These are phyloP conservation scores for Phytopythium sindhum DNA, from an alignment of 352 stramenopile genomes.

Conservation along the genomic window DNA sequence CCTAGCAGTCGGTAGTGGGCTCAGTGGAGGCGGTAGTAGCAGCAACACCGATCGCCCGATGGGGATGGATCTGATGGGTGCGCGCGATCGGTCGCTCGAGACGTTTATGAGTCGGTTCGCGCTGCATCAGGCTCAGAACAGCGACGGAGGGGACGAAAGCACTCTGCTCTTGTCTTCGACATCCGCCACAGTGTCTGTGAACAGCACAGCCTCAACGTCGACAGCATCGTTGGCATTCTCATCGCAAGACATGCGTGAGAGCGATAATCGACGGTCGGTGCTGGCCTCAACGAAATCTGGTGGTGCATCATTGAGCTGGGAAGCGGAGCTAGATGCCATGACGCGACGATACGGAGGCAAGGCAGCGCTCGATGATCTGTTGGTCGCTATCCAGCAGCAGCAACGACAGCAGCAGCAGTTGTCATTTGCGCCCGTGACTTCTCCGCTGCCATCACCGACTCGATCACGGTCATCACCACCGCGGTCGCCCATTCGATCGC, in stretches of 20 bases:
- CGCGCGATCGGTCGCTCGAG: slow-evolving; percentile 49
- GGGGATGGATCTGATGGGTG: slow-evolving; percentile 7
- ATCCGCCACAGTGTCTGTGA: neutral
- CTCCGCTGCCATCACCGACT: neutral
- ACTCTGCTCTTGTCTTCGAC: neutral
- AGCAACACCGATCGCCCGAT: slow-evolving; percentile 9
- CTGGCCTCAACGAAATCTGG: neutral
- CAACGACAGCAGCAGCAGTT: slow-evolving; percentile 7
- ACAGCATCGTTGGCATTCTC: slow-evolving; percentile 32
- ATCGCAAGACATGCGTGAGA: slow-evolving; percentile 42
- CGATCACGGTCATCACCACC: neutral
- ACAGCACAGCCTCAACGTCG: neutral
- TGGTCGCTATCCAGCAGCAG: neutral
- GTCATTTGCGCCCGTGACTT: slow-evolving; percentile 6
- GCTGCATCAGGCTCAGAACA: slow-evolving; percentile 23
- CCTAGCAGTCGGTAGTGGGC: slow-evolving; percentile 23
- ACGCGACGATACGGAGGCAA: slow-evolving; percentile 44
- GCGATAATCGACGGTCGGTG: neutral
- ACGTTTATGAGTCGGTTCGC: slow-evolving; percentile 64
- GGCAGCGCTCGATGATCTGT: slow-evolving; percentile 15
- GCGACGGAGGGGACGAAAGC: neutral
- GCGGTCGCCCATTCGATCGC: neutral
- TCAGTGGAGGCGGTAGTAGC: slow-evolving; percentile 4
- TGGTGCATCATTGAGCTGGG: slow-evolving; percentile 20
- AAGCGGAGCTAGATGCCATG: slow-evolving; percentile 54